Base-by-base conservation (phyloP, 306 rosid genomes). In the Prunus kanzakura region DNA sequence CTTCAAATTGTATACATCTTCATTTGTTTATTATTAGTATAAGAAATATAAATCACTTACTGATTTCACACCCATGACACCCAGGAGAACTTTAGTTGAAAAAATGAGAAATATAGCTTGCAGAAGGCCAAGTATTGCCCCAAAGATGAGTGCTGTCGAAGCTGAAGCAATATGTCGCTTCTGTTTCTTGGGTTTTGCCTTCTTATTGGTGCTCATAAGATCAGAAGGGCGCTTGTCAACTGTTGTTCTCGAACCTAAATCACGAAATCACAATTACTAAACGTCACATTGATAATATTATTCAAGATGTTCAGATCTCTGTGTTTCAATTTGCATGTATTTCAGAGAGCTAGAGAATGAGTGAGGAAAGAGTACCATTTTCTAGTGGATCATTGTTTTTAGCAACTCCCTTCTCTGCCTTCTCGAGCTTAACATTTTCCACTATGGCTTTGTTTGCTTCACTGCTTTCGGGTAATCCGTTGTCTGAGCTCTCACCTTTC, bases 81-180 rank as follows among this genome's bases (percentile, higher is more conserved):
- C 84, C 82, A 95, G 78, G 49, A 95, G 87, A 83, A 86, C 84
- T 75, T 80, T 90, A 76, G 99, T 91, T 25, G 85, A 90, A 69
- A 89, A 82, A 63, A 89, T 55, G 74, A 95, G 99, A 18, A 86
- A 81, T 73, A 84, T 72, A 50, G 97, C 91, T 86, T 95, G 99
- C 54, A 92, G 43, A 16, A 92, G 89, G 47, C 99, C 99, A 61
- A 95, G 91, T 43, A 89, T 74, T 66, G 84, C 30, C 38, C 97
- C 99, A 73, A 95, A 92, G 43, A 92, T 89, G 66, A 95, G 83
- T n/a, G 99, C 97, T 20, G 99, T 92, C 51, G 99, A 85, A 38
- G 99, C 99, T 51, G 97, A 90, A 67, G 97, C 97, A 43, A 95
- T 85, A 57, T 86, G 91, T 20, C 78, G 23, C 81, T 80, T 90